Evolutionary conservation across 2,329 filamentous ascomycete genomes (phyloP).

Genomic region (Herpomyces periplanetae): DNA sequence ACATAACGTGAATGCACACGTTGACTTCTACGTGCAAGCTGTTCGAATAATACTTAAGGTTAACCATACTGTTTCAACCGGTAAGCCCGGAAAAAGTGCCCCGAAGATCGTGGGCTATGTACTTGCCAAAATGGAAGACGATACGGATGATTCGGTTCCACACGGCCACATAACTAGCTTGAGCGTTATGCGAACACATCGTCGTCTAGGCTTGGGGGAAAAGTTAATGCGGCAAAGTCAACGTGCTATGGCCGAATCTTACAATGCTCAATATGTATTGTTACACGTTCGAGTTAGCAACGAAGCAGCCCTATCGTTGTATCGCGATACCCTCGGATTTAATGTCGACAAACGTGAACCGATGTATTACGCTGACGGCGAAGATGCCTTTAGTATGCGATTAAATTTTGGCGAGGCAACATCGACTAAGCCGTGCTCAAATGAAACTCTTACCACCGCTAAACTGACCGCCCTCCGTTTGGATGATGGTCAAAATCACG

Average conservation of each 20-base stretch:
- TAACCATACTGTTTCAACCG: too few relatives aligned
- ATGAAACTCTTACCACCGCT: too few relatives aligned
- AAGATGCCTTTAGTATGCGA: constrained; percentile 79
- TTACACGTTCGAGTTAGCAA: constrained; percentile 87
- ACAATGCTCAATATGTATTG: constrained; percentile 60
- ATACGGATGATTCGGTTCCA: constrained; percentile 51
- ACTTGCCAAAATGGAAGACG: constrained; percentile 98
- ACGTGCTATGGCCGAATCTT: constrained; percentile 62
- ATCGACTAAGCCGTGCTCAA: too few relatives aligned
- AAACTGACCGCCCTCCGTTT: too few relatives aligned
- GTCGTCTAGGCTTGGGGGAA: constrained; percentile 63
- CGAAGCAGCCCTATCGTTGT: constrained; percentile 53
- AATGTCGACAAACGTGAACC: constrained; percentile 44
- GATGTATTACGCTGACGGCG: constrained; percentile 88
- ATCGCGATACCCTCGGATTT: constrained; percentile 69
- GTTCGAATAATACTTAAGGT: too few relatives aligned
- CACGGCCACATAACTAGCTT: constrained; percentile 89
- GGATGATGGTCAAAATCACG: too few relatives aligned
- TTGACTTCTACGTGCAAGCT: too few relatives aligned
- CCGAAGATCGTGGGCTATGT: constrained; percentile 91
- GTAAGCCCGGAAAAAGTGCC: constrained; percentile 53
- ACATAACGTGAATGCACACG: too few relatives aligned
- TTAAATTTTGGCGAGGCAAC: constrained; percentile 40
- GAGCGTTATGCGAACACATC: constrained; percentile 81
- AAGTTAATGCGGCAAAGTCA: constrained; percentile 91